A percentile compares a stretch with the other conserved stretches of the same genome.
These are phyloP conservation scores for Mallotus nudiflorus DNA, from an alignment of 345 rosid genomes.

Conservation along the genomic window DNA sequence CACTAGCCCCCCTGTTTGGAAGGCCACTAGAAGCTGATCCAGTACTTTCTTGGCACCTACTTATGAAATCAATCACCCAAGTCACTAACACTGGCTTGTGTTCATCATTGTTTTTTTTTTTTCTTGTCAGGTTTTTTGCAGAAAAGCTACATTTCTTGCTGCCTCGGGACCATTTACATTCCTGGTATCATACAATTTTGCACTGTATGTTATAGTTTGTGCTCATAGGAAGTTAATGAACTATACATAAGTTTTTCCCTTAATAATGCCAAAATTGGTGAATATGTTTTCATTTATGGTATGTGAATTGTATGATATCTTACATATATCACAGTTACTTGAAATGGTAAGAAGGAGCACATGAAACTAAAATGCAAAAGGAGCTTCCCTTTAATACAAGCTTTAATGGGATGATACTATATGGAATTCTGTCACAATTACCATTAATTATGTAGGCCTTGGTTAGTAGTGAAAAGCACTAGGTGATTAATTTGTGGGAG, in stretches of 20 bases:
- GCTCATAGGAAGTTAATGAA: not conserved
- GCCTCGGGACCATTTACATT: constrained; percentile 70
- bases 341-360: not conserved
- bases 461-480: not conserved
- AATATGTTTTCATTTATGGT: not conserved
- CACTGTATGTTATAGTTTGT: not conserved
- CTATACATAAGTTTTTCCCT: not conserved
- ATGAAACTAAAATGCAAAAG: no score
- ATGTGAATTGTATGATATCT: no score
- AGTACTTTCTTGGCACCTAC: constrained; percentile 38
- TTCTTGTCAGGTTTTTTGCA: constrained; percentile 68
- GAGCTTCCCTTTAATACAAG: not conserved
- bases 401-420: not conserved
- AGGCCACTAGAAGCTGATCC: constrained; percentile 92
- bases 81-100: constrained; percentile 11
- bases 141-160: constrained; percentile 69
- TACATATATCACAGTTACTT: not conserved
- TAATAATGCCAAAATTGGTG: not conserved
- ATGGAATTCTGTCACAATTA: not conserved
- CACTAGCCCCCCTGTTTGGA: constrained; percentile 66
- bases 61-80: not conserved
- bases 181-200: constrained; percentile 47
- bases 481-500: not conserved
- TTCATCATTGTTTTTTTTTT: constrained; percentile 27
- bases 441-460: not conserved